Percentiles rank a stretch among this genome's conserved stretches.
Evolutionary conservation across 306 rosid species (phyloP).

Genomic region (Castanea crenata): DNA sequence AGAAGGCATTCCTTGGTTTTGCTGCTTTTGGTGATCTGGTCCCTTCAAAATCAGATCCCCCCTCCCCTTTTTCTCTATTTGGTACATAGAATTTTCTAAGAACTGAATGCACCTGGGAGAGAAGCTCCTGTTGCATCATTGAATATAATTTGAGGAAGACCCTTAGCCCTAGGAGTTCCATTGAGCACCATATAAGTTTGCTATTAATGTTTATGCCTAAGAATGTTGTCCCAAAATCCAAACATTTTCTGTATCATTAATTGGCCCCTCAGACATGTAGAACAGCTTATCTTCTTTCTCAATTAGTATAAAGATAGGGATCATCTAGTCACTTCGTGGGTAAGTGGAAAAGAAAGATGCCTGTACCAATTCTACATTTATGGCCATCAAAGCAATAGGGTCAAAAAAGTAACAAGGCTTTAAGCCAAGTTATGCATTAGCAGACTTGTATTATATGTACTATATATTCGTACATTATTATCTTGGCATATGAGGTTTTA

Average conservation of each 20-base stretch:
- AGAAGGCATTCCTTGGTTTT: background rate
- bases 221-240: background rate
- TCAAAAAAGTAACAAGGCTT: background rate
- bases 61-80: background rate
- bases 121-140: background rate
- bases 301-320: background rate
- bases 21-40: background rate
- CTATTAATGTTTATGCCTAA: background rate
- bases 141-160: background rate
- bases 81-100: background rate
- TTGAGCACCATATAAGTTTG: background rate
- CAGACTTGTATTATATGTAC: background rate
- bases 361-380: background rate
- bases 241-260: background rate
- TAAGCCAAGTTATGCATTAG: background rate
- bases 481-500: constrained; percentile 4
- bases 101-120: background rate
- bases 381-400: background rate
- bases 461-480: background rate
- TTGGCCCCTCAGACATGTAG: background rate
- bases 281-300: background rate
- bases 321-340: background rate
- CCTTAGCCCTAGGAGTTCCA: background rate
- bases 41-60: background rate
- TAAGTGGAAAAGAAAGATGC: background rate